These are phyloP conservation scores for Pisolithus marmoratus DNA, from an alignment of 768 basidiomycete species.

Conservation along the genomic window DNA sequence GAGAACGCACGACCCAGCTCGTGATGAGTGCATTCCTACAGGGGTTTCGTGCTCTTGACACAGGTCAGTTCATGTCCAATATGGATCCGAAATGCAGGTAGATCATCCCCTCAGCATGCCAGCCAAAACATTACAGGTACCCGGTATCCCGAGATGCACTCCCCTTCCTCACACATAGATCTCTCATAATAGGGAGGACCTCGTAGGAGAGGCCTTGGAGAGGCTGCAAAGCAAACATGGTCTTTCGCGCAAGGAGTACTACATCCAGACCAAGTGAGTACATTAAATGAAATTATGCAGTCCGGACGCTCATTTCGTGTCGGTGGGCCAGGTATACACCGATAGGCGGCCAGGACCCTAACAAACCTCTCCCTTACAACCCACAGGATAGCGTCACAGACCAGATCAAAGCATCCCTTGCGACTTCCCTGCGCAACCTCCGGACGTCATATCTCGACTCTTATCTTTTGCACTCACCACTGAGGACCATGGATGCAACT, in stretches of 20 bases:
- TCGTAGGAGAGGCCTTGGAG: slow-evolving; percentile 70
- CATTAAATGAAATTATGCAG: not conserved
- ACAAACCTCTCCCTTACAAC: slow-evolving; percentile 70
- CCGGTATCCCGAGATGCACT: slow-evolving; percentile 3
- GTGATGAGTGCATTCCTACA: slow-evolving; percentile 67
- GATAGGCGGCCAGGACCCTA: slow-evolving; percentile 63
- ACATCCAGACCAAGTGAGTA: slow-evolving; percentile 73
- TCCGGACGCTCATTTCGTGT: not conserved
- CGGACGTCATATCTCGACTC: slow-evolving; percentile 71
- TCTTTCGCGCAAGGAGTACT: slow-evolving; percentile 64
- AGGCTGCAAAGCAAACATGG: slow-evolving; percentile 50
- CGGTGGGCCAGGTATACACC: slow-evolving; percentile 58
- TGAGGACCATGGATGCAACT: slow-evolving; percentile 52
- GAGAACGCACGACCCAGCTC: slow-evolving; percentile 59
- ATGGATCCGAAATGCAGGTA: not conserved
- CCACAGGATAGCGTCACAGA: slow-evolving; percentile 42
- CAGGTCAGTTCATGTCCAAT: slow-evolving; percentile 42
- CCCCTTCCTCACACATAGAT: not conserved
- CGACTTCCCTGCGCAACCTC: slow-evolving; percentile 61
- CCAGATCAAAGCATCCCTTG: slow-evolving; percentile 61
- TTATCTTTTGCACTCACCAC: slow-evolving; percentile 73
- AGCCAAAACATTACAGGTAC: slow-evolving; percentile 67
- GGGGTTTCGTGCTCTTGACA: slow-evolving; percentile 81
- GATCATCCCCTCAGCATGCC: slow-evolving; percentile 41
- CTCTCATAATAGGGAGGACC: slow-evolving; percentile 54